A percentile compares a stretch with the other conserved stretches of the same genome.
These are phyloP conservation scores for Leccinum fallax DNA, from an alignment of 1,284 basidiomycete species.

Conservation along the genomic window DNA sequence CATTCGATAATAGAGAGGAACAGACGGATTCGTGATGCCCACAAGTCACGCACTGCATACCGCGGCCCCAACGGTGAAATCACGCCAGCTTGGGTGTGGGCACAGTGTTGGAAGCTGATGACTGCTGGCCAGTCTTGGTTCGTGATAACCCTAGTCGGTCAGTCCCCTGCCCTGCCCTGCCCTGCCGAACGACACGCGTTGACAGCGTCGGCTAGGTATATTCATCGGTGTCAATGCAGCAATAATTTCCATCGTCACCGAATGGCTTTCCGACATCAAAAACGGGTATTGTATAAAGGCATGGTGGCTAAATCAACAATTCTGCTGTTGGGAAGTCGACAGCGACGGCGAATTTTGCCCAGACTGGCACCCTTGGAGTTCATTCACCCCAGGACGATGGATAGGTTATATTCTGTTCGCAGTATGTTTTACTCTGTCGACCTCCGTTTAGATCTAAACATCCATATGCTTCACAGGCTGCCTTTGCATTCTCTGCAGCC, in stretches of 20 bases:
- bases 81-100: constrained; percentile 64
- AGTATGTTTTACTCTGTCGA: constrained; percentile 63
- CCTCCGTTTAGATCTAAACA: constrained; percentile 2
- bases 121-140: constrained; percentile 75
- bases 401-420: constrained; percentile 88
- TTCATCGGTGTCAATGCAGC: constrained; percentile 94
- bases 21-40: constrained; percentile 63
- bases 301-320: constrained; percentile 99
- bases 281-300: constrained; percentile 95
- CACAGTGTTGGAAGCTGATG: constrained; percentile 58
- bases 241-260: constrained; percentile 94
- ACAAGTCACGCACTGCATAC: constrained; percentile 49
- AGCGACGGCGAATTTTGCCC: constrained; percentile 82
- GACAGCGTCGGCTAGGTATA: constrained; percentile 58
- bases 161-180: constrained; percentile 36
- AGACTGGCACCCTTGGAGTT: constrained; percentile 94
- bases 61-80: constrained; percentile 55
- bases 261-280: constrained; percentile 98
- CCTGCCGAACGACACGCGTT: neutral
- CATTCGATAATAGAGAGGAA: constrained; percentile 89
- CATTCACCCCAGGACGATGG: constrained; percentile 76
- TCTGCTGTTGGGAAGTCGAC: constrained; percentile 97
- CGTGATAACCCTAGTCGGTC: constrained; percentile 84
- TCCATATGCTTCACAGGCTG: constrained; percentile 47
- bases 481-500: constrained; percentile 83